Conservation (phyloP, 1,284 basidiomycete species). For the Ganoderma sinense region DNA sequence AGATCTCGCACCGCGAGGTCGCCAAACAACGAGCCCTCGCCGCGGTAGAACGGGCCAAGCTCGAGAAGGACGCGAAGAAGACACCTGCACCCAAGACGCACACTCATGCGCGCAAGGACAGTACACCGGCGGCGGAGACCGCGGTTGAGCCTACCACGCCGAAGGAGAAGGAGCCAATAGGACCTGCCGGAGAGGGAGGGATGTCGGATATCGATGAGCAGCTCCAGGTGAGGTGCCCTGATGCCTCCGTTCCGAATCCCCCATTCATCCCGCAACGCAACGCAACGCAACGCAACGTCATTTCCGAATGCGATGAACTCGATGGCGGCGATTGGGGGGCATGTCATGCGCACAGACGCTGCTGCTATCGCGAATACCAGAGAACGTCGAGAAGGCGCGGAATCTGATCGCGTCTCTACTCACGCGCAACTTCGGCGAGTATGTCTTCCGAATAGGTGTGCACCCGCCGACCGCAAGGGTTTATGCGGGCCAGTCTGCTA, state of each 20-base stretch:
- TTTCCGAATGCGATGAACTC: not conserved
- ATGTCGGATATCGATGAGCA: slow-evolving; percentile 61
- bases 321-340: not conserved
- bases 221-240: slow-evolving; percentile 56
- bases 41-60: slow-evolving; percentile 39
- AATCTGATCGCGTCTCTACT: slow-evolving; percentile 71
- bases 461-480: slow-evolving; percentile 63
- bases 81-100: slow-evolving; percentile 33
- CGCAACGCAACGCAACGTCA: too few species aligned
- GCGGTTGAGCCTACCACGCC: slow-evolving; percentile 18
- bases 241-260: not conserved
- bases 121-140: slow-evolving; percentile 1
- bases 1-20: slow-evolving; percentile 70
- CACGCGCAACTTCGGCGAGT: slow-evolving; percentile 72
- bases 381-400: slow-evolving; percentile 60
- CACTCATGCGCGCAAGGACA: slow-evolving; percentile 27
- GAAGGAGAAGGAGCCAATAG: slow-evolving; percentile 28
- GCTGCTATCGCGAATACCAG: slow-evolving; percentile 52
- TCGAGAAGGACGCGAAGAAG: slow-evolving; percentile 48
- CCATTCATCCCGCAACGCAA: slow-evolving; percentile 13
- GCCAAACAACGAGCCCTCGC: slow-evolving; percentile 61
- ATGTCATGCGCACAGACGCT: slow-evolving; percentile 45
- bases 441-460: slow-evolving; percentile 72
- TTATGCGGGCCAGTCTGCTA: slow-evolving; percentile 57
- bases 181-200: slow-evolving; percentile 29